Conservation (phyloP, 352 stramenopile genomes). For the Globisporangium carolinianum region DNA sequence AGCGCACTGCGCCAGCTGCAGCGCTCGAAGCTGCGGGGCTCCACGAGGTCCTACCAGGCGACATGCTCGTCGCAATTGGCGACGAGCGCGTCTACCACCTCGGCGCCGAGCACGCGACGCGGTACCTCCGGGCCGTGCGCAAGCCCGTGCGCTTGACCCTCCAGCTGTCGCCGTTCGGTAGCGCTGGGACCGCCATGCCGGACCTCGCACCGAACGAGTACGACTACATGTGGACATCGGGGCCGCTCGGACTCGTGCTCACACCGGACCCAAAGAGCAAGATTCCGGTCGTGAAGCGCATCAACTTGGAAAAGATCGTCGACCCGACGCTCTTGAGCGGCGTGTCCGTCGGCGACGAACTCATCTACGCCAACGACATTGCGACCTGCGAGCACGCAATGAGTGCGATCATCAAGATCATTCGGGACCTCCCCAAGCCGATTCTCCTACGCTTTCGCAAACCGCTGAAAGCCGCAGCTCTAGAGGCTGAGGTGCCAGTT, state of each 20-base stretch:
- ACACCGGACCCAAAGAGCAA: conserved; percentile 59
- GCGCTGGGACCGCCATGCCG: conserved; percentile 37
- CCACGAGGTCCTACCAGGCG: conserved; percentile 61
- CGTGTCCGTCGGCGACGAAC: conserved; percentile 50
- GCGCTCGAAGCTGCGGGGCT: conserved; percentile 37
- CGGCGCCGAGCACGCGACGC: conserved; percentile 50
- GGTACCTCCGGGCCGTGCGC: conserved; percentile 50
- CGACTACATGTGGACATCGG: conserved; percentile 69
- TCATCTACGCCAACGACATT: conserved; percentile 80
- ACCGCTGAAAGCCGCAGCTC: conserved; percentile 29
- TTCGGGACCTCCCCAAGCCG: conserved; percentile 73
- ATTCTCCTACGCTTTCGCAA: conserved; percentile 72
- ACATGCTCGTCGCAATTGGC: conserved; percentile 71
- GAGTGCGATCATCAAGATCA: conserved; percentile 61
- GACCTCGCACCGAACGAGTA: conserved; percentile 70
- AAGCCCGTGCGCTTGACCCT: conserved; percentile 69
- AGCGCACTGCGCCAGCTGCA: conserved; percentile 30
- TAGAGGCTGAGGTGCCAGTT: conserved; percentile 43
- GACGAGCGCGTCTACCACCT: conserved; percentile 75
- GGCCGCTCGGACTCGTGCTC: conserved; percentile 65
- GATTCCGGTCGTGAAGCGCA: conserved; percentile 70
- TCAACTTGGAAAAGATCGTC: conserved; percentile 52
- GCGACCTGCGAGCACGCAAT: conserved; percentile 66
- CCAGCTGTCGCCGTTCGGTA: conserved; percentile 56
- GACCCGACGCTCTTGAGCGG: conserved; percentile 35